Conservation (phyloP, 352 stramenopile species). For the Phytopythium chamaehyphon region DNA sequence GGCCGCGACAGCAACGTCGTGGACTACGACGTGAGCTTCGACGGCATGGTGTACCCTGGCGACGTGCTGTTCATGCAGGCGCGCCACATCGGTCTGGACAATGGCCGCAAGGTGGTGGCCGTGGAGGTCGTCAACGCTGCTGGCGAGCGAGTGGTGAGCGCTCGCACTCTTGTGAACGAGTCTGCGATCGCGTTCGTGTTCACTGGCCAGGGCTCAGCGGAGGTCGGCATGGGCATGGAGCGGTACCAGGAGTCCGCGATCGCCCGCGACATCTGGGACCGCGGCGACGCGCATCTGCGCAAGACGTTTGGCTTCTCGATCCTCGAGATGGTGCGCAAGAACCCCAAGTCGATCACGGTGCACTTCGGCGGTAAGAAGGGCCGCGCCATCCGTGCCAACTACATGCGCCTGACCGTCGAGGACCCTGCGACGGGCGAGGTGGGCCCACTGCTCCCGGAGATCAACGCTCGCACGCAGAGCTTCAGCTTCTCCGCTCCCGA, state of each 20-base stretch:
- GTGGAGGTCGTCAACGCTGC: constrained; percentile 73
- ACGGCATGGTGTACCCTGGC: constrained; percentile 85
- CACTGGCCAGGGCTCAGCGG: constrained; percentile 80
- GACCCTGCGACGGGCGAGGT: constrained; percentile 50
- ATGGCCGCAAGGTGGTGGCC: constrained; percentile 61
- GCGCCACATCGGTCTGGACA: constrained; percentile 57
- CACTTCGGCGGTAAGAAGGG: constrained; percentile 85
- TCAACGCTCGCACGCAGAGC: constrained; percentile 74
- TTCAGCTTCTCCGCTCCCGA: constrained; percentile 78
- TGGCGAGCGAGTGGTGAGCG: constrained; percentile 74
- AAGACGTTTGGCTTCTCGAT: constrained; percentile 87
- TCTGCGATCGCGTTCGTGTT: constrained; percentile 78
- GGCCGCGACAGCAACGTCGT: constrained; percentile 64
- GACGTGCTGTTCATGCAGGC: constrained; percentile 79
- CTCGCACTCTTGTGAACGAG: constrained; percentile 65
- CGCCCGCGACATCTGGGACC: constrained; percentile 79
- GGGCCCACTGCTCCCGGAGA: constrained; percentile 70
- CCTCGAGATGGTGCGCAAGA: constrained; percentile 84
- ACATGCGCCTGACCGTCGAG: constrained; percentile 73
- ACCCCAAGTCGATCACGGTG: constrained; percentile 78
- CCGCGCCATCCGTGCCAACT: constrained; percentile 80
- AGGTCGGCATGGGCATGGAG: constrained; percentile 88
- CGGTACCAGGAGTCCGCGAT: constrained; percentile 66
- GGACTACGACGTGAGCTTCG: constrained; percentile 76
- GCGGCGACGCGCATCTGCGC: constrained; percentile 63